These are phyloP conservation scores for Chrysoporthe puriensis DNA, from an alignment of 2,329 filamentous ascomycete genomes.

Conservation along the genomic window DNA sequence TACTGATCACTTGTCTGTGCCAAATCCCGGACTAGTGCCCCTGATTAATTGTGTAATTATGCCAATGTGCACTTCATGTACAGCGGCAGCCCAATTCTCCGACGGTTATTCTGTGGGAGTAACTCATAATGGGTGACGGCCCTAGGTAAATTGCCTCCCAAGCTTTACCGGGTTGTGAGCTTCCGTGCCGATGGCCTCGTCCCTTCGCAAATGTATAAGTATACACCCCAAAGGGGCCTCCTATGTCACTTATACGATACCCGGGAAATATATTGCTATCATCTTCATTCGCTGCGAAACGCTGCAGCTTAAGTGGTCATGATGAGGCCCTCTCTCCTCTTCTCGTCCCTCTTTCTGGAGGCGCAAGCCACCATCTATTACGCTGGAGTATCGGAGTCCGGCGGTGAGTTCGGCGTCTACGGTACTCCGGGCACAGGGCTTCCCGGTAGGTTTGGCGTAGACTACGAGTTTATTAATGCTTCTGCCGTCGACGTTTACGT, in stretches of 20 bases:
- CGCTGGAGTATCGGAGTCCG: slow-evolving; percentile 51
- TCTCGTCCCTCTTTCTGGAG: slow-evolving; percentile 31
- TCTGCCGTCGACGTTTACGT: slow-evolving; percentile 49
- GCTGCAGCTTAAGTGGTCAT: slow-evolving; percentile 1
- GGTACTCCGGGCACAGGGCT: slow-evolving; percentile 45
- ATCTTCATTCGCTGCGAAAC: neutral
- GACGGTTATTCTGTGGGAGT: neutral
- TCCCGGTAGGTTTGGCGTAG: slow-evolving; percentile 53
- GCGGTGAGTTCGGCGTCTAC: slow-evolving; percentile 52
- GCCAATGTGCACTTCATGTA: neutral
- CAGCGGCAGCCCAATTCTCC: neutral
- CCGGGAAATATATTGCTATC: too few relatives aligned
- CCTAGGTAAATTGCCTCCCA: neutral
- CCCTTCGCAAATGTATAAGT: neutral
- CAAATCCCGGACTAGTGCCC: neutral
- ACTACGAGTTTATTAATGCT: slow-evolving; percentile 55
- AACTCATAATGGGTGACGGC: neutral
- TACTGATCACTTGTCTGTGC: neutral
- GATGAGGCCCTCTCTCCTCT: slow-evolving; percentile 34
- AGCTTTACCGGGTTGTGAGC: neutral
- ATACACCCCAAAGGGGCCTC: neutral
- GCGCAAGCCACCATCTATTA: slow-evolving; percentile 50
- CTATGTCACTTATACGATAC: neutral
- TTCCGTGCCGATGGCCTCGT: neutral
- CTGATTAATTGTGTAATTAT: neutral